Evolutionary conservation across 2,329 filamentous ascomycete genomes (phyloP).

Genomic region (Incumbomyces lentus): DNA sequence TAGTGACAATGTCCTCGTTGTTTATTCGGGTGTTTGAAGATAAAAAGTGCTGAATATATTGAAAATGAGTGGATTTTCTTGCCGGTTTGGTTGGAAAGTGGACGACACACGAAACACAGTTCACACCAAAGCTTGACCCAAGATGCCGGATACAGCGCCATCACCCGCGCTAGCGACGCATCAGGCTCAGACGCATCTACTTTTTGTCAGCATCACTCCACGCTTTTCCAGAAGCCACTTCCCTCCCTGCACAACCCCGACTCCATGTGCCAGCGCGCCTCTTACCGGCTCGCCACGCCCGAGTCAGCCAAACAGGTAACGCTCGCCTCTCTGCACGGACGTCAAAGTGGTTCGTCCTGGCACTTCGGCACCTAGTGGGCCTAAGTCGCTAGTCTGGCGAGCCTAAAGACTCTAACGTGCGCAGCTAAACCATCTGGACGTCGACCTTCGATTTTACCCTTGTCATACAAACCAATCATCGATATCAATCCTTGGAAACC

Average conservation of each 20-base stretch:
- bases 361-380: neutral
- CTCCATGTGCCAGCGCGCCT: slow-evolving; percentile 11
- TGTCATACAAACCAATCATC: slow-evolving; percentile 21
- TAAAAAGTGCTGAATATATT: no score
- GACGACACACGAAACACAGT: neutral
- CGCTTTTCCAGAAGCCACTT: slow-evolving; percentile 12
- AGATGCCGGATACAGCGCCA: slow-evolving; percentile 1
- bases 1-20: neutral
- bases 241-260: slow-evolving; percentile 6
- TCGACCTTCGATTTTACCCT: slow-evolving; percentile 13
- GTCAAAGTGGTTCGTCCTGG: slow-evolving; percentile 2
- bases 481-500: slow-evolving; percentile 17
- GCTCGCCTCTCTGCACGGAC: slow-evolving; percentile 4
- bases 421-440: neutral
- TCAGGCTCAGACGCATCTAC: slow-evolving; percentile 1
- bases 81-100: no score
- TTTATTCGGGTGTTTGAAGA: neutral
- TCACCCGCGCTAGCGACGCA: slow-evolving; percentile 4
- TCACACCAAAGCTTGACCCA: slow-evolving; percentile 1
- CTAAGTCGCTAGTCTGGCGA: slow-evolving; percentile 1
- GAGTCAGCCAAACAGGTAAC: slow-evolving; percentile 9
- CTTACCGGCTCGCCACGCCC: slow-evolving; percentile 16
- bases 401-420: slow-evolving; percentile 4
- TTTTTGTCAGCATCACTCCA: neutral
- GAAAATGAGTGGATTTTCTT: no score